Conservation (phyloP, 495 filamentous ascomycete species). For the Jackrogersella minutella region DNA sequence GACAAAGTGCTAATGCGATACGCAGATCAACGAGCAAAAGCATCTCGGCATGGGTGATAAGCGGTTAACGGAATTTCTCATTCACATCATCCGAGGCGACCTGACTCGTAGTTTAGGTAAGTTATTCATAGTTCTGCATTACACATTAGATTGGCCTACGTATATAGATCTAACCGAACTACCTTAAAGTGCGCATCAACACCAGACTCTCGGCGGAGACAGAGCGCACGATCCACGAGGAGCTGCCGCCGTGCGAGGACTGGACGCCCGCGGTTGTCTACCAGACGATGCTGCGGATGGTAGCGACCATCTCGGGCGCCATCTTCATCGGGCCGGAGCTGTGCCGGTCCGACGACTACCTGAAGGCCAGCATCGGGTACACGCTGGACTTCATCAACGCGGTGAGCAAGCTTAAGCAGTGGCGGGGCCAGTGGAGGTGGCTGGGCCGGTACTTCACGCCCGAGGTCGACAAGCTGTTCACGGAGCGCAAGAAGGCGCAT, state of each 20-base stretch:
- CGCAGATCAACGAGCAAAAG: slow-evolving; percentile 29
- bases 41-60: slow-evolving; percentile 13
- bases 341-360: slow-evolving; percentile 64
- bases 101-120: slow-evolving; percentile 32
- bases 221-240: slow-evolving; percentile 26
- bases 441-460: slow-evolving; percentile 45
- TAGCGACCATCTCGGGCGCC: slow-evolving; percentile 65
- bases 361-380: slow-evolving; percentile 64
- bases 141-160: not conserved
- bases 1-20: slow-evolving; percentile 1
- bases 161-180: not conserved
- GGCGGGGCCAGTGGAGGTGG: slow-evolving; percentile 44
- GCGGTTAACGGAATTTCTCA: slow-evolving; percentile 3
- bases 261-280: slow-evolving; percentile 55
- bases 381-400: slow-evolving; percentile 58
- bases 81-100: slow-evolving; percentile 25
- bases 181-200: slow-evolving; percentile 33
- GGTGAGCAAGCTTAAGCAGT: slow-evolving; percentile 39
- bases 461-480: slow-evolving; percentile 42
- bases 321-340: slow-evolving; percentile 64
- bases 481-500: slow-evolving; percentile 40
- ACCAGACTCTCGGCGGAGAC: slow-evolving; percentile 33
- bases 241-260: slow-evolving; percentile 43
- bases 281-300: slow-evolving; percentile 52
- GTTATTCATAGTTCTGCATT: not conserved